Evolutionary conservation across 164 flowering plant species (phyloP), one percentile per base, ranked within the genome.

Genomic region (Pachysandra terminalis): DNA sequence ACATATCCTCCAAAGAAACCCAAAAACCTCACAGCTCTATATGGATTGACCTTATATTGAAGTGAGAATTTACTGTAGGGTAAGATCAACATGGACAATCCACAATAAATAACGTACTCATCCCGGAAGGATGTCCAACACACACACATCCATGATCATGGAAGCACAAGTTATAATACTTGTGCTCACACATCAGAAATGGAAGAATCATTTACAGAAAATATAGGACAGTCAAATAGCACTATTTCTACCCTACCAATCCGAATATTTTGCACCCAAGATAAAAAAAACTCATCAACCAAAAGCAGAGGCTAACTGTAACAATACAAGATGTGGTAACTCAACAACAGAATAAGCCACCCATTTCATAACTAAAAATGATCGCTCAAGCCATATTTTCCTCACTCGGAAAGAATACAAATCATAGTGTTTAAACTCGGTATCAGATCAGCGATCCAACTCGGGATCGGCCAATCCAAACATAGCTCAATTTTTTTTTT

Each of bases 331-430:
- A n/a, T n/a, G 14, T 12, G 14, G 25, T 56, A 56, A 25, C 19
- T 56, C 14, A 0, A 56, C 0, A 24, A 3, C 59, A 56, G 15
- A 9, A 21, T 56, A 58, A 26, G 26, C 37, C 61, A 58, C 15
- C 17, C 25, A 23, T 15, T n/a, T 24, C 28, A 56, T 56, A 4
- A 32, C 7, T 3, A 26, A 17, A 40, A 81, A 81, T 19, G 37
- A 26, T 23, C 9, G 26, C 19, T 21, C 19, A 16, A 22, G 56
- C 9, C 56, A 53, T n/a, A 15, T 26, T 17, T 14, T 24, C 24
- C 32, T 7, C 17, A 0, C 61, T 10, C 9, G 15, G 27, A 23
- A 10, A 55, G 61, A 56, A 56, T 9, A 21, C 5, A n/a, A n/a
- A n/a, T n/a, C n/a, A n/a, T n/a, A n/a, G n/a, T n/a, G n/a, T n/a